A percentile compares a stretch with the other conserved stretches of the same genome.
These are phyloP conservation scores for Trichoderma afroharzianum DNA, from an alignment of 2,329 filamentous ascomycete species.

Conservation along the genomic window DNA sequence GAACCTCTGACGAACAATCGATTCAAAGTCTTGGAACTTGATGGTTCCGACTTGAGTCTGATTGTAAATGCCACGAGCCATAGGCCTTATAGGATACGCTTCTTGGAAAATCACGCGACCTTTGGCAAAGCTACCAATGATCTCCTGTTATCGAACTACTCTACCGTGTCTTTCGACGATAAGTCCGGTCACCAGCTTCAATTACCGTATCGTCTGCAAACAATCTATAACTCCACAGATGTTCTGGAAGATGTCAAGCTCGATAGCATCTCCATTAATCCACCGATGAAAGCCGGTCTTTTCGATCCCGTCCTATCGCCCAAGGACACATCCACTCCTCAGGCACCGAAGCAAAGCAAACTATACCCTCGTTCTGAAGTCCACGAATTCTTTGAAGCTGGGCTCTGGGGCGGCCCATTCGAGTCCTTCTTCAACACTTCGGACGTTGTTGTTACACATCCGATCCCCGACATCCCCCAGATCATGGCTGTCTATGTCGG, in stretches of 20 bases:
- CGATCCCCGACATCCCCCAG: neutral
- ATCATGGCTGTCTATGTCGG: conserved; percentile 2
- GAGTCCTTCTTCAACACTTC: neutral
- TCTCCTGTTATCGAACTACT: neutral
- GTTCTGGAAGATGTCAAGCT: neutral
- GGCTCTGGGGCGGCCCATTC: neutral
- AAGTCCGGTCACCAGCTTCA: neutral
- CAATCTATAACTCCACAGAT: neutral
- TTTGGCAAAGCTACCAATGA: neutral
- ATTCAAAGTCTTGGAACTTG: neutral
- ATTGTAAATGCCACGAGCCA: neutral
- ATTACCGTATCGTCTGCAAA: neutral
- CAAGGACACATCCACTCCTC: neutral
- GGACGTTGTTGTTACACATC: neutral
- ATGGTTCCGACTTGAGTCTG: neutral
- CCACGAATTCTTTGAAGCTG: neutral
- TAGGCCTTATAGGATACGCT: neutral
- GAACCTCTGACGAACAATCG: neutral
- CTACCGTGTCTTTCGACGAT: neutral
- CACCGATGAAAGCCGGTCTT: neutral
- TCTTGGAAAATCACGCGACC: neutral
- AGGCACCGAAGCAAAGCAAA: neutral
- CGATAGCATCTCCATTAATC: neutral
- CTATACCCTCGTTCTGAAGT: neutral
- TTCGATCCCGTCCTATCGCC: neutral